A percentile compares a stretch with the other conserved stretches of the same genome.
phyloP scores from a whole-genome alignment of 23 red algal genomes.

The Agarophyton chilense region DNA sequence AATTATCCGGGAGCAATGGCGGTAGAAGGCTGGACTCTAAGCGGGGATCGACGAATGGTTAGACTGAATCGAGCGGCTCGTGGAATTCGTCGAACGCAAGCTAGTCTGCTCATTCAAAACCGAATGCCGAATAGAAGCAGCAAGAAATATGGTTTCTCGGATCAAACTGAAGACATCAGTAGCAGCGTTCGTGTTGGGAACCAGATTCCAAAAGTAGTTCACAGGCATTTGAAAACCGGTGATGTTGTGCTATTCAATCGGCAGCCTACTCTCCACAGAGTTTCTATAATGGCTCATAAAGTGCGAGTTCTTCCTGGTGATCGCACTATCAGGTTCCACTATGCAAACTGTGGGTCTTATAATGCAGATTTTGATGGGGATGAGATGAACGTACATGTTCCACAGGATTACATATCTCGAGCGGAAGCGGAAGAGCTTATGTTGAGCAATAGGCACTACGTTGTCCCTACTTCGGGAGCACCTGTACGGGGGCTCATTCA shows the following conservation, averaged over 20 bases:
- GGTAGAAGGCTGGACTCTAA: conserved; percentile 73
- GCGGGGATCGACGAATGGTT: conserved; percentile 44
- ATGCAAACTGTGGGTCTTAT: conserved; percentile 99
- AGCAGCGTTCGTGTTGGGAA: not conserved
- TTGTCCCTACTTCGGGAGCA: conserved; percentile 88
- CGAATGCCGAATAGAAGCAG: conserved; percentile 32
- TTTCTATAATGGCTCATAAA: conserved; percentile 93
- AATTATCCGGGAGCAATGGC: conserved; percentile 84
- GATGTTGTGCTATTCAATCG: conserved; percentile 98
- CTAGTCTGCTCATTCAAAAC: conserved; percentile 38
- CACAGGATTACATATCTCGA: conserved; percentile 83
- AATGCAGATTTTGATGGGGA: conserved; percentile 99
- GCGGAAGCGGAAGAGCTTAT: conserved; percentile 83
- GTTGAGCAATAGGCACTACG: conserved; percentile 85
- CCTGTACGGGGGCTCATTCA: conserved; percentile 98
- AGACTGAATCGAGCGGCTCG: not conserved
- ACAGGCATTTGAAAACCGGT: conserved; percentile 92
- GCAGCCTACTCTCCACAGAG: conserved; percentile 95
- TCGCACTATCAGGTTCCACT: conserved; percentile 93
- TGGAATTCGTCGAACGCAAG: conserved; percentile 41
- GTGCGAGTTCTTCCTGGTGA: conserved; percentile 92
- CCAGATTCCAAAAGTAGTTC: conserved; percentile 75
- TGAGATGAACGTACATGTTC: conserved; percentile 99
- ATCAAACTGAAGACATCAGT: not conserved
- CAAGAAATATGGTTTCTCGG: not conserved